Evolutionary conservation across 768 basidiomycete species (phyloP).

Genomic region (Suillus subaureus): DNA sequence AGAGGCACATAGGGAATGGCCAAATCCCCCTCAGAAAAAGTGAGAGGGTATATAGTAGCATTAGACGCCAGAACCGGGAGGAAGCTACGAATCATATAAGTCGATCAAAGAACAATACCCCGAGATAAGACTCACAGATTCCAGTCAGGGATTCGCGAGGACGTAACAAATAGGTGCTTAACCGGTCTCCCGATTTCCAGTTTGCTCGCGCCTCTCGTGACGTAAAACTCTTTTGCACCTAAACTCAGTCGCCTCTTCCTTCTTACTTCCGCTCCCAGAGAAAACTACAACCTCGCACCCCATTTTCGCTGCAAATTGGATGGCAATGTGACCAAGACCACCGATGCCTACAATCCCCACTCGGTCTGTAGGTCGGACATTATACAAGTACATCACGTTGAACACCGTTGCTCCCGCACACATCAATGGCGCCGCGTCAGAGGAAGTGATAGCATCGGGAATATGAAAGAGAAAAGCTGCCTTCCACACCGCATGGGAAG

Average conservation of each 20-base stretch:
- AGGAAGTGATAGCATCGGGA: conserved; percentile 32
- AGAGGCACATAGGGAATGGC: conserved; percentile 23
- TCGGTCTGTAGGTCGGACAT: conserved; percentile 33
- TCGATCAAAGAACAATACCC: neutral
- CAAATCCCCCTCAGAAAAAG: conserved; percentile 25
- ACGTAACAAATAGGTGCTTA: conserved; percentile 35
- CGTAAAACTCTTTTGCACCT: conserved; percentile 40
- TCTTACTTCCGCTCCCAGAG: conserved; percentile 36
- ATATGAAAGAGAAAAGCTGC: conserved; percentile 37
- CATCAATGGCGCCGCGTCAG: conserved; percentile 38
- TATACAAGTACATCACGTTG: conserved; percentile 25
- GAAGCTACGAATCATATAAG: conserved; percentile 16
- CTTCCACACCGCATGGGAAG: conserved; percentile 37
- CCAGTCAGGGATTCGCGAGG: conserved; percentile 33
- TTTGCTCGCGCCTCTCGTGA: conserved; percentile 25
- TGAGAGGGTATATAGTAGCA: conserved; percentile 29
- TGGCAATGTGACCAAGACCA: conserved; percentile 40
- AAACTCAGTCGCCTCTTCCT: conserved; percentile 33
- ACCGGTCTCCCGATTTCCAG: conserved; percentile 31
- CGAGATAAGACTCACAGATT: conserved; percentile 25
- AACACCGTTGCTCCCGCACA: conserved; percentile 40
- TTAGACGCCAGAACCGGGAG: conserved; percentile 27
- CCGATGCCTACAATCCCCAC: conserved; percentile 39
- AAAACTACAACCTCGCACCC: conserved; percentile 41
- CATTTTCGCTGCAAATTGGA: conserved; percentile 43